A percentile compares a stretch with the other conserved stretches of the same genome.
phyloP scores from a whole-genome alignment of 23 red algal species.

The Gracilaria domingensis region DNA sequence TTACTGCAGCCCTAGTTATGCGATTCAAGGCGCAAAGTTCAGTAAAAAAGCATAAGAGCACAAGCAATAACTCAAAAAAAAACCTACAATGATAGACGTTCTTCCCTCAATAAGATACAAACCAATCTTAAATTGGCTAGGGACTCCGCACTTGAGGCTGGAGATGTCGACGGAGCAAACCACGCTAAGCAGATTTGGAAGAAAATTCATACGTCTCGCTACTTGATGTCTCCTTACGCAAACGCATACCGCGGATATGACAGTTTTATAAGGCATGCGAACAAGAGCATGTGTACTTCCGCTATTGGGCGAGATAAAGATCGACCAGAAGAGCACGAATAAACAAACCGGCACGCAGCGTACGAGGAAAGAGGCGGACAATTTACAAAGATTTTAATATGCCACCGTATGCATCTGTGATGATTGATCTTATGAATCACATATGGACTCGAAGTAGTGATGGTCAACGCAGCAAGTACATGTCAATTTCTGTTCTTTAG shows the following conservation, averaged over 20 bases:
- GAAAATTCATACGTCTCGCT: background rate
- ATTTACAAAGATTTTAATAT: constrained; percentile 16
- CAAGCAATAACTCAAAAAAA: constrained; percentile 2
- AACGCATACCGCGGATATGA: constrained; percentile 2
- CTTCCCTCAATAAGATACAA: background rate
- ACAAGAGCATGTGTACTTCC: constrained; percentile 18
- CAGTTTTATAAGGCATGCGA: background rate
- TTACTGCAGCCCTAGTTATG: background rate
- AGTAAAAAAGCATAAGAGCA: background rate
- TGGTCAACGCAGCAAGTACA: constrained; percentile 1
- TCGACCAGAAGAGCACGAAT: background rate
- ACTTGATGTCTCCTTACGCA: constrained; percentile 12
- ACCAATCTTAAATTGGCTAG: background rate
- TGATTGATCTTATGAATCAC: constrained; percentile 43
- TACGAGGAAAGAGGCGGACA: background rate
- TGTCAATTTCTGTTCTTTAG: constrained; percentile 5
- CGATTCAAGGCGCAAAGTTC: background rate
- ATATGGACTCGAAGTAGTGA: constrained; percentile 37
- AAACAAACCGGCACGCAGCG: background rate
- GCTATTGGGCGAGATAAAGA: background rate
- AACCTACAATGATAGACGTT: constrained; percentile 1
- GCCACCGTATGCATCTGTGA: constrained; percentile 2
- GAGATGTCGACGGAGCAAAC: constrained; percentile 3
- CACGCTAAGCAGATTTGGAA: constrained; percentile 9
- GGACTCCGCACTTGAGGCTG: background rate